These are phyloP conservation scores for Aristolochia contorta DNA, from an alignment of 164 flowering plant species.

Conservation along the genomic window DNA sequence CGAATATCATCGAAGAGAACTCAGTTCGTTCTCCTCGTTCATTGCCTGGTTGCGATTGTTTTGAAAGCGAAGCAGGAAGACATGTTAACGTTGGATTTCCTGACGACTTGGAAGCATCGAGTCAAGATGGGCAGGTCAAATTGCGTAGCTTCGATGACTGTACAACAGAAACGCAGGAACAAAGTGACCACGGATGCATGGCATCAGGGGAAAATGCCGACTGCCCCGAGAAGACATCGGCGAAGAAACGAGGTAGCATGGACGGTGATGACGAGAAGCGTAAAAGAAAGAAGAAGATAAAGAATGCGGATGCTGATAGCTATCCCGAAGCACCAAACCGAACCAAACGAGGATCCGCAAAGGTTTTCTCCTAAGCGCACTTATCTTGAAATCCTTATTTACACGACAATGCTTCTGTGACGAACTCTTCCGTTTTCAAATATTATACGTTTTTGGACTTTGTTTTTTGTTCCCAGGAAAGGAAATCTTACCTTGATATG, in stretches of 20 bases:
- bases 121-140: too few relatives aligned
- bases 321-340: slow-evolving; percentile 13
- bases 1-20: too few relatives aligned
- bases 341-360: slow-evolving; percentile 29
- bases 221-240: slow-evolving; percentile 3
- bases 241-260: slow-evolving; percentile 12
- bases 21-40: neutral
- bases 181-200: slow-evolving; percentile 12
- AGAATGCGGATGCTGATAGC: slow-evolving; percentile 17
- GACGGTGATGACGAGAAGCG: slow-evolving; percentile 18
- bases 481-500: slow-evolving; percentile 35
- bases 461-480: slow-evolving; percentile 40
- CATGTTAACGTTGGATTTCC: slow-evolving; percentile 9
- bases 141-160: too few relatives aligned
- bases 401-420: neutral
- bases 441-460: neutral
- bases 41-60: slow-evolving; percentile 7
- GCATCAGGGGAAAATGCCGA: slow-evolving; percentile 7
- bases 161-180: slow-evolving; percentile 11
- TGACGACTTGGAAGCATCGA: slow-evolving; percentile 17
- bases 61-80: slow-evolving; percentile 9
- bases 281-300: slow-evolving; percentile 24
- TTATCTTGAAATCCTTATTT: neutral
- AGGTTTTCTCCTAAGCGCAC: slow-evolving; percentile 24
- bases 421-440: neutral